Base-by-base conservation (phyloP, 768 basidiomycete species). In the Sporobolomyces roseus region DNA sequence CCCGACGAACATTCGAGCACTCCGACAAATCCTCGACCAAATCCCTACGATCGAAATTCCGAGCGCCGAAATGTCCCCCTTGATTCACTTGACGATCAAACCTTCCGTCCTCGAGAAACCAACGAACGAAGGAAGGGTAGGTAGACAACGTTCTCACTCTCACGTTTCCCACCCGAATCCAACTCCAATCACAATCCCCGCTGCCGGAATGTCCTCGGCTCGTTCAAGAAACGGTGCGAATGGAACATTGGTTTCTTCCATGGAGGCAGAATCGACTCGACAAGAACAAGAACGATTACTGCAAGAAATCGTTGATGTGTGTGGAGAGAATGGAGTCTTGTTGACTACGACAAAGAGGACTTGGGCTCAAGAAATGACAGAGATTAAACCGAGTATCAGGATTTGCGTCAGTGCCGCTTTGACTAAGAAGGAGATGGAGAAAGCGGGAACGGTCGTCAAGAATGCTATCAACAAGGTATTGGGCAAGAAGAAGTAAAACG, bases 241-340 rank as follows among this genome's bases (percentile, higher is more conserved):
- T 10, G 1, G 76, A 55, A 14, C 4, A 48, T 9, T 17, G 17
- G 17, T 41, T 17, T 41, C 38, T 41, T 17, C 17, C 9, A 17
- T 41, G 55, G 12, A 9, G 36, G 36, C 33, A 27, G 52, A 66
- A 29, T 33, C 64, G 50, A 81, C 76, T n/a, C 68, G 80, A 51
- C 78, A 79, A 45, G 77, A 73, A 33, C 93, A 98, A 78, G 93
- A 98, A 76, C 80, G 82, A 46, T 64, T 91, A 30, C 77, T 99
- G 73, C 93, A 98, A 79, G 91, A 94, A 60, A 85, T 98, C 17
- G 92, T 97, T 19, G 94, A 97, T 67, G 90, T 96, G 75, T 83
- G 84, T 1, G 80, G 91, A 48, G 80, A 81, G 9, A 89, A 90
- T 72, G 92, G 91, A 14, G 88, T 99, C 51, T 81, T 97, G 74